Conservation (phyloP, 352 stramenopile genomes). For the Globisporangium spiculum region DNA sequence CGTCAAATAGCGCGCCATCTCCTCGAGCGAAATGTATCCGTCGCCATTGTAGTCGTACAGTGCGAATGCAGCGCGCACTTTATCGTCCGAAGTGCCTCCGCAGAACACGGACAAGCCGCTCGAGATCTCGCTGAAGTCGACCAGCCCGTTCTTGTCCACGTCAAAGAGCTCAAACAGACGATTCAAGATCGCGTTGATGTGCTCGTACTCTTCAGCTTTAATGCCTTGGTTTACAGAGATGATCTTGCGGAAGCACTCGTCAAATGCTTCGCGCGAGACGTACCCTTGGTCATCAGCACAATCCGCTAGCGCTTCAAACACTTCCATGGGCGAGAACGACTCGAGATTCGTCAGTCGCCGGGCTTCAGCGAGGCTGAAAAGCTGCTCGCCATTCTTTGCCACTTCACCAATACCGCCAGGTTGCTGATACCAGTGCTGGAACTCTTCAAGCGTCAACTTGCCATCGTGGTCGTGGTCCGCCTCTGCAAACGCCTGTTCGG, state of each 20-base stretch:
- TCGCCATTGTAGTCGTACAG: slow-evolving; percentile 86
- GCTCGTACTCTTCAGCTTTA: slow-evolving; percentile 50
- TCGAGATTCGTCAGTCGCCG: slow-evolving; percentile 75
- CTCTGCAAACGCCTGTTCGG: slow-evolving; percentile 73
- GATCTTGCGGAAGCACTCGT: slow-evolving; percentile 75
- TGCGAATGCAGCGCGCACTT: slow-evolving; percentile 72
- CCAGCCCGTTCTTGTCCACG: slow-evolving; percentile 76
- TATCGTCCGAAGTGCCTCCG: slow-evolving; percentile 74
- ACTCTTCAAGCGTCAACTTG: slow-evolving; percentile 79
- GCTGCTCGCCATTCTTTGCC: slow-evolving; percentile 73
- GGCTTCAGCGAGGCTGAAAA: slow-evolving; percentile 73
- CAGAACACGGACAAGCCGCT: slow-evolving; percentile 84
- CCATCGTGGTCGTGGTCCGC: slow-evolving; percentile 71
- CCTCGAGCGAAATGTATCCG: slow-evolving; percentile 76
- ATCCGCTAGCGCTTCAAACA: slow-evolving; percentile 74
- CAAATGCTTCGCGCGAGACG: slow-evolving; percentile 69
- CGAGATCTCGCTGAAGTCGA: slow-evolving; percentile 87
- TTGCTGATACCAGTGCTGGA: slow-evolving; percentile 83
- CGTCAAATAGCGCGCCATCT: slow-evolving; percentile 85
- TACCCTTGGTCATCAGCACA: slow-evolving; percentile 68
- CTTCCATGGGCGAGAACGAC: slow-evolving; percentile 66
- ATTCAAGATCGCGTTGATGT: slow-evolving; percentile 72
- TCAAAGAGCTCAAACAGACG: slow-evolving; percentile 84
- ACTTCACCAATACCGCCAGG: slow-evolving; percentile 68
- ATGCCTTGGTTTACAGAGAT: slow-evolving; percentile 53